Evolutionary conservation across 805 yeast species (phyloP).

Genomic region (Wickerhamiella lipophila): DNA sequence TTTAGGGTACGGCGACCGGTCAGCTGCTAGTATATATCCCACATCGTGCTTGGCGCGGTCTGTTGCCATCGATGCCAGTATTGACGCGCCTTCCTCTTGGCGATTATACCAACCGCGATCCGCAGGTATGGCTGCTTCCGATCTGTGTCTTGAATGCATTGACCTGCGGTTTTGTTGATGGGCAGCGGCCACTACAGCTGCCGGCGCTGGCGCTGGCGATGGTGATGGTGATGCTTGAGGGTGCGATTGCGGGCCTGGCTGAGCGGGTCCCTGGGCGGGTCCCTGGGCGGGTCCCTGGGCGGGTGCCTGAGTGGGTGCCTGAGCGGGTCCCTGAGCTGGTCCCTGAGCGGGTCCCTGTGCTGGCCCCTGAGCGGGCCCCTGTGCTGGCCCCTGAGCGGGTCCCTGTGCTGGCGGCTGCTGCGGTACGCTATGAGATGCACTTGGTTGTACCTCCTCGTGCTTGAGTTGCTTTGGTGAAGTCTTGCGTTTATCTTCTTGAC

Average conservation of each 20-base stretch:
- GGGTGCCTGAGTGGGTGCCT: constrained; percentile 2
- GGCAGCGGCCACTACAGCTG: constrained; percentile 4
- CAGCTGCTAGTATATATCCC: constrained; percentile 9
- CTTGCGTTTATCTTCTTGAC: background rate
- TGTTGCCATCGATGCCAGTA: constrained; percentile 21
- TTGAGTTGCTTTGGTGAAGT: constrained; percentile 7
- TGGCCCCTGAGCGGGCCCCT: background rate
- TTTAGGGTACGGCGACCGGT: constrained; percentile 3
- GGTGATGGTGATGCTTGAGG: background rate
- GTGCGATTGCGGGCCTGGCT: background rate
- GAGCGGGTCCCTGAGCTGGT: constrained; percentile 1
- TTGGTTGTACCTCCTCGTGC: constrained; percentile 2
- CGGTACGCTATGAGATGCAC: no score
- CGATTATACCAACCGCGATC: constrained; percentile 14
- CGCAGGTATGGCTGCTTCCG: constrained; percentile 11
- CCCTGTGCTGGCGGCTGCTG: no score
- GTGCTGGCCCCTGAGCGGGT: constrained; percentile 6
- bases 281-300: constrained; percentile 7
- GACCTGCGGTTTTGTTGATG: constrained; percentile 7
- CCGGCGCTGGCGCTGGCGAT: constrained; percentile 3
- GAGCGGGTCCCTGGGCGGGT: constrained; percentile 2
- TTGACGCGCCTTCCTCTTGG: constrained; percentile 21
- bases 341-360: constrained; percentile 6
- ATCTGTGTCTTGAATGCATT: constrained; percentile 13
- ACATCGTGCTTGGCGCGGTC: constrained; percentile 17